phyloP scores from a whole-genome alignment of 1,284 basidiomycete species.

The Marasmius fiardii region DNA sequence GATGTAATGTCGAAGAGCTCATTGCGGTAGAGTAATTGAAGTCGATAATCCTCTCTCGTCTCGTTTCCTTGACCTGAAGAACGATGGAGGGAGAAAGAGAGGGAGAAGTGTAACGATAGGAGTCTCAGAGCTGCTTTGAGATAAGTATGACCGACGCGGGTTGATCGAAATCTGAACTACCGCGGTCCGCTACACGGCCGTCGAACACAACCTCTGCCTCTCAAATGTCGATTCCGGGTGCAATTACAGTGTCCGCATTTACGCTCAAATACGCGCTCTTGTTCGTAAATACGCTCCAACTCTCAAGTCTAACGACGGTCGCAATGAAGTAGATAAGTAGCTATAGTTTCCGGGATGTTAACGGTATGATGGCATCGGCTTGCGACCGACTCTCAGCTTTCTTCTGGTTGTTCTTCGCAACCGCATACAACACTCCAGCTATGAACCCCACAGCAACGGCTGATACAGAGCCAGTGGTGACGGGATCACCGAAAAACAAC shows the following conservation, averaged over 20 bases:
- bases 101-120: no score
- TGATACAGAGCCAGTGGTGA: conserved; percentile 84
- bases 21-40: conserved; percentile 29
- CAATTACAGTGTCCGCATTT: neutral
- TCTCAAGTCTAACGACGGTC: conserved; percentile 1
- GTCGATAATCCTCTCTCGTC: neutral
- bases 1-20: conserved; percentile 55
- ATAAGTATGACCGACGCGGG: no score
- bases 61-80: neutral
- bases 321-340: no score
- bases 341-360: conserved; percentile 49
- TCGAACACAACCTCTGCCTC: no score
- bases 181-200: no score
- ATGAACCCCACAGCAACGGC: conserved; percentile 90
- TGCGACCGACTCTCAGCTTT: conserved; percentile 53
- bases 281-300: conserved; percentile 5
- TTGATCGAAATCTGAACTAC: no score
- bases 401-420: conserved; percentile 88
- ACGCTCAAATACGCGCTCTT: neutral
- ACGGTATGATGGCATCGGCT: conserved; percentile 53
- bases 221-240: no score
- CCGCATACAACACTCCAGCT: conserved; percentile 86
- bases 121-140: no score
- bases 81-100: no score
- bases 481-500: conserved; percentile 91